Evolutionary conservation across 495 filamentous ascomycete genomes (phyloP), one percentile per base, ranked within the genome.

Genomic region (Ascodesmis nigricans): DNA sequence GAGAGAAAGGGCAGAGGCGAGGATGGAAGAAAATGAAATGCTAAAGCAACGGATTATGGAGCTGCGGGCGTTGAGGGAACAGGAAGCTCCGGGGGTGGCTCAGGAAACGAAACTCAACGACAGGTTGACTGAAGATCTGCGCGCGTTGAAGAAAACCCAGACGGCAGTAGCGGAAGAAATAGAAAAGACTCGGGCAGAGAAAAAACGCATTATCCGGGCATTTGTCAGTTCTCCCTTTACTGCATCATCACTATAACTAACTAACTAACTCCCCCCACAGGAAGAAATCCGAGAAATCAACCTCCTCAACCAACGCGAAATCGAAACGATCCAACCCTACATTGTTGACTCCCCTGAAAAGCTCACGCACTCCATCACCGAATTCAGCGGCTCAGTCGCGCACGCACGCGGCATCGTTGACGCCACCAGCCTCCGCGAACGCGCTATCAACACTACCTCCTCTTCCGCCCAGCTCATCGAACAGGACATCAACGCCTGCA

Each of bases 381-480:
- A 92, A 31, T 61, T 95, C 25, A 78, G 67, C 33, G 73, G 76
- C 51, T 75, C 66, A 19, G 59, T 95, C 11, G 60, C 62, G 38
- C 58, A 59, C 13, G 82, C 95, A 42, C 84, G 83, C 42, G 60
- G 67, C 6, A 71, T 76, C 21, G 87, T 90, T 37, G 87, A 97
- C 50, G 59, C 67, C 1, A 68, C 93, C 33, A 90, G 95, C 50
- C 71, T 77, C 35, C 67, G 82, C 21, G 69, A 74, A 7, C 65
- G 90, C 25, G 87, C 82, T 3, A 60, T 97, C n/a, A 82, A 93
- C 49, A 92, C 82, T 2, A 82, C 75, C 13, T 71, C 73, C 4
- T 83, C 93, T 54, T 80, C 80, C 1, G 95, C 93, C 46, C 63
- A 66, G 3, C 70, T 84, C 1, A 78, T 93, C 5, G 59, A 71